A percentile compares a stretch with the other conserved stretches of the same genome.
phyloP scores from a whole-genome alignment of 768 basidiomycete species.

The Dacryopinax spathularia region DNA sequence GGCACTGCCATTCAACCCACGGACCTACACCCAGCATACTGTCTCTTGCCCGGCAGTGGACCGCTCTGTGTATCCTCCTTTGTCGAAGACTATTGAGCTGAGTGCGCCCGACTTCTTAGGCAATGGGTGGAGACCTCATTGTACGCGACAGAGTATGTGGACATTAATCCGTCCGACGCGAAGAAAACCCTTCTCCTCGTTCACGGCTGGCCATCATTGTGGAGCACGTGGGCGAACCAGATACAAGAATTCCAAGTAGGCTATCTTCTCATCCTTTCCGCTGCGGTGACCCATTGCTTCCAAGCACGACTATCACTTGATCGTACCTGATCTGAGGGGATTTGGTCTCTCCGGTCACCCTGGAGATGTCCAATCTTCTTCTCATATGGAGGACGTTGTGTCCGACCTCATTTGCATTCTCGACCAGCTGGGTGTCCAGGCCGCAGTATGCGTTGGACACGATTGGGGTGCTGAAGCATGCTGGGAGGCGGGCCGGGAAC shows the following conservation, averaged over 20 bases:
- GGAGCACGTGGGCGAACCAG: slow-evolving; percentile 62
- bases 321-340: slow-evolving; percentile 52
- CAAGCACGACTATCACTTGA: slow-evolving; percentile 45
- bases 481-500: slow-evolving; percentile 51
- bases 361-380: slow-evolving; percentile 44
- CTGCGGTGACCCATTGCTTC: neutral
- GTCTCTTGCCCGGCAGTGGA: neutral
- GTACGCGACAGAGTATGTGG: slow-evolving; percentile 38
- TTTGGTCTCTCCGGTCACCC: slow-evolving; percentile 57
- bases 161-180: slow-evolving; percentile 40
- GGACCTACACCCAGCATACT: neutral
- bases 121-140: neutral
- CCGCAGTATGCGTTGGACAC: slow-evolving; percentile 53
- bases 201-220: slow-evolving; percentile 67
- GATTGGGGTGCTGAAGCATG: slow-evolving; percentile 57
- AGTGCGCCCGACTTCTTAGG: neutral
- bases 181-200: slow-evolving; percentile 47
- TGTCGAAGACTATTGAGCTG: slow-evolving; percentile 7
- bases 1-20: neutral
- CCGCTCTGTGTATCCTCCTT: slow-evolving; percentile 3
- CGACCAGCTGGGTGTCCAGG: slow-evolving; percentile 33
- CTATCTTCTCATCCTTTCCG: neutral
- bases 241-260: slow-evolving; percentile 49
- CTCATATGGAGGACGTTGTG: slow-evolving; percentile 43
- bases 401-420: slow-evolving; percentile 52